Base-by-base conservation (phyloP, 805 yeast genomes). In the Candida succiphila region DNA sequence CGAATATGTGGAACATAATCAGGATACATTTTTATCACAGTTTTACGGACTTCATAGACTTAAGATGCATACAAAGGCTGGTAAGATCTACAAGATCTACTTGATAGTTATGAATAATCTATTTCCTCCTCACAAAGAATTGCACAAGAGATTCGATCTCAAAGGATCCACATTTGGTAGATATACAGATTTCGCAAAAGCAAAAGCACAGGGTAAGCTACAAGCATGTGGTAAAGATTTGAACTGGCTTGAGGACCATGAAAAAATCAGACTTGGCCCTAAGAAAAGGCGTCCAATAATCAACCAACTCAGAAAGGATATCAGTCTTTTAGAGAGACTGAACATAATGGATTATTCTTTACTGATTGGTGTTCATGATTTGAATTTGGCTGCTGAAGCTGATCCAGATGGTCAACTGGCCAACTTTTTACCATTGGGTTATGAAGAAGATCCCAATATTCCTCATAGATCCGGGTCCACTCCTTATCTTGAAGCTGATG, bases 301-400 rank as follows among this genome's bases (percentile, higher is more conserved):
- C 21, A 57, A 65, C 14, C 98, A 92, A 56, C 61, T 92, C 36
- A 74, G 67, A 30, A 67, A 67, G 22, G 99, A 92, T 52, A 92
- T 86, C 15, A 56, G 62, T 36, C 65, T 92, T 17, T 64, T 92
- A 29, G 69, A 85, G 40, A 67, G 70, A 37, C 62, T 86, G 41
- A 86, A 87, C 45, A 88, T 85, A 24, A 92, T 92, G 99, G 99
- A 92, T 54, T 92, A 94, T 56, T 87, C 96, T 0, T 64, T 92
- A 40, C 61, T 92, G 31, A 59, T 94, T 29, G 99, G 98, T 1
- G 69, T 88, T 22, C 96, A 86, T 51, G 92, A 88, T 51, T 61
- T 80, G 39, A 63, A 65, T 20, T 63, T 67, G 40, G 84, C 79
- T 2, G 73, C 56, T 68, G 20, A 33, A 15, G 45, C 44, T 17